phyloP scores from a whole-genome alignment of 2,329 filamentous ascomycete species.

The Penicillium sp. region DNA sequence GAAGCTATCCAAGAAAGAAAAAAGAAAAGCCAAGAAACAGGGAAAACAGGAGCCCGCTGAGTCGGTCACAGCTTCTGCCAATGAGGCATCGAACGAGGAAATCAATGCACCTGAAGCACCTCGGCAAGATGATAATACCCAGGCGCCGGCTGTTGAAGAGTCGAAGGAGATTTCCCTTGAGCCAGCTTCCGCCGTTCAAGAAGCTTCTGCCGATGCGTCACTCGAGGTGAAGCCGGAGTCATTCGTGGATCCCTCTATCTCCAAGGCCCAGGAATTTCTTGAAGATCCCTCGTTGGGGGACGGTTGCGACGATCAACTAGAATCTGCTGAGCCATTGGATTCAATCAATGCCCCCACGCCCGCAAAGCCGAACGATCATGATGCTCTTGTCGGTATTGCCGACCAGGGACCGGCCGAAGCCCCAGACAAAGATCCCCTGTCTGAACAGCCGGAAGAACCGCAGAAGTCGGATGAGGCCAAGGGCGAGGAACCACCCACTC shows the following conservation, averaged over 20 bases:
- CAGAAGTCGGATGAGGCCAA: background rate
- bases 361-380: too few species aligned
- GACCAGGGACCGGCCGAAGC: too few species aligned
- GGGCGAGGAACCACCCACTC: background rate
- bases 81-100: slow-evolving; percentile 3
- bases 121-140: background rate
- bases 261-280: too few species aligned
- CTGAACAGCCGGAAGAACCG: background rate
- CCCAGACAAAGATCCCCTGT: background rate
- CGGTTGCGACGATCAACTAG: too few species aligned
- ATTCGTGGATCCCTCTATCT: too few species aligned
- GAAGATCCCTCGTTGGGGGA: too few species aligned
- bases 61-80: background rate
- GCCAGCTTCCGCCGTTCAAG: too few species aligned
- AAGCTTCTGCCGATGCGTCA: too few species aligned
- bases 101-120: background rate
- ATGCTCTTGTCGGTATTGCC: too few species aligned
- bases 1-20: slow-evolving; percentile 37
- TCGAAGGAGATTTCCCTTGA: background rate
- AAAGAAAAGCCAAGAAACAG: slow-evolving; percentile 31
- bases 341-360: slow-evolving; percentile 3
- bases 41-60: slow-evolving; percentile 13
- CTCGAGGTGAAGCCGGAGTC: too few species aligned
- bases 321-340: too few species aligned
- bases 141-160: background rate